phyloP scores from a whole-genome alignment of 495 filamentous ascomycete species.

The Aspergillus haitiensis region DNA sequence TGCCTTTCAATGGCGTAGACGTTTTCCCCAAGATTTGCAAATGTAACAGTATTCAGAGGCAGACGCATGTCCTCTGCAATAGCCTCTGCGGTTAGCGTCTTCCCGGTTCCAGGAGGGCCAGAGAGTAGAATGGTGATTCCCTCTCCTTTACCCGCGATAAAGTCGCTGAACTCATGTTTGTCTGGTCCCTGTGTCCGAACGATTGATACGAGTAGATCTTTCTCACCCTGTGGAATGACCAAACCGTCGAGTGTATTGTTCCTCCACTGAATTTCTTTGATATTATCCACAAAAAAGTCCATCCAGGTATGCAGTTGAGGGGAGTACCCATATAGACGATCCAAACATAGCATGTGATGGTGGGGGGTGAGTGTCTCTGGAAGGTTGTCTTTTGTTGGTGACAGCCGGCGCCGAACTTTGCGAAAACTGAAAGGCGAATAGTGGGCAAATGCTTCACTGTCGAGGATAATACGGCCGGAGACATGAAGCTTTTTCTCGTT shows the following conservation, averaged over 20 bases:
- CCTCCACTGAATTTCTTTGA: not conserved
- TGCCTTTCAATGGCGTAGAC: not conserved
- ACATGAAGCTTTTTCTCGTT: too few relatives aligned
- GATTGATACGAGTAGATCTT: not conserved
- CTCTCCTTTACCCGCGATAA: conserved; percentile 5
- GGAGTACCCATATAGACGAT: not conserved
- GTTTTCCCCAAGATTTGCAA: not conserved
- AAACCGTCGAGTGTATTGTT: not conserved
- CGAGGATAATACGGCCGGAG: too few relatives aligned
- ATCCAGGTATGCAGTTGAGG: not conserved
- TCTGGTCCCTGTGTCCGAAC: not conserved
- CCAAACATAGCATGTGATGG: not conserved
- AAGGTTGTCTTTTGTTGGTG: not conserved
- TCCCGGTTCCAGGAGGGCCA: conserved; percentile 30
- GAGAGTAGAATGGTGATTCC: conserved; percentile 13
- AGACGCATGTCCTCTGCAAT: conserved; percentile 27
- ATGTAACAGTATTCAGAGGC: conserved; percentile 25
- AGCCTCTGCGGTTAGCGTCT: conserved; percentile 32
- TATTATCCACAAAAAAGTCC: not conserved
- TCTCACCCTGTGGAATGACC: not conserved
- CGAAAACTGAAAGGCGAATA: too few relatives aligned
- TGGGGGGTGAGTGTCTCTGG: not conserved
- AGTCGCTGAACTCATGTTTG: not conserved
- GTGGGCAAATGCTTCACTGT: too few relatives aligned
- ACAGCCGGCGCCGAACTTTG: too few relatives aligned